Percentiles rank a stretch among this genome's conserved stretches.
These are phyloP conservation scores for Boletus insuetus DNA, from an alignment of 768 basidiomycete species.

Conservation along the genomic window DNA sequence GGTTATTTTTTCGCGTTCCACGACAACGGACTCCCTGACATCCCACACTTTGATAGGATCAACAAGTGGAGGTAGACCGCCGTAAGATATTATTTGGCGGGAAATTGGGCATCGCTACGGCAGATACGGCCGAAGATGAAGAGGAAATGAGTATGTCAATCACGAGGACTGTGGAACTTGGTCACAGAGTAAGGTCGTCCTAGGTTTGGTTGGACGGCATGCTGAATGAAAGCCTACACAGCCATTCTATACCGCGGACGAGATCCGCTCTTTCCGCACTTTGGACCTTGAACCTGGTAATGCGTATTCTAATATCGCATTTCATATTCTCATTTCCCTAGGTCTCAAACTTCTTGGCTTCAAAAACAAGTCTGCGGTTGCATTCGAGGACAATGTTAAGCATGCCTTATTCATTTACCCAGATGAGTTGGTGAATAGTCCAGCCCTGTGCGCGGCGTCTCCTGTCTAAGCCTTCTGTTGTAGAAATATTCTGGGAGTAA, in stretches of 20 bases:
- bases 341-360: constrained; percentile 93
- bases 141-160: constrained; percentile 39
- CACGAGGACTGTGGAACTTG: constrained; percentile 45
- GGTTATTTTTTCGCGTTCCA: constrained; percentile 29
- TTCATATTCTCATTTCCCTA: constrained; percentile 23
- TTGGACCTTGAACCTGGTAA: constrained; percentile 74
- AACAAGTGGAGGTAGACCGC: constrained; percentile 28
- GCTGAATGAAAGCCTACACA: constrained; percentile 28
- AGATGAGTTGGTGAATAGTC: constrained; percentile 68
- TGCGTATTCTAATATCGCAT: constrained; percentile 11
- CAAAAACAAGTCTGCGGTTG: constrained; percentile 65
- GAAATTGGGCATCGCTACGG: constrained; percentile 36
- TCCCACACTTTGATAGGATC: constrained; percentile 18
- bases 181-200: constrained; percentile 44
- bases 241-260: constrained; percentile 85
- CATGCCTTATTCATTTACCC: constrained; percentile 92
- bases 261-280: constrained; percentile 78
- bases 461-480: not conserved
- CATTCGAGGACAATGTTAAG: constrained; percentile 88
- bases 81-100: constrained; percentile 31
- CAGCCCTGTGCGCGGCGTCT: not conserved
- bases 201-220: not conserved
- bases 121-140: constrained; percentile 29
- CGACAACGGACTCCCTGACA: not conserved
- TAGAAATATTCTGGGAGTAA: constrained; percentile 87